Evolutionary conservation across 441 rosid species (phyloP).

Genomic region (Corymbia calophylla): DNA sequence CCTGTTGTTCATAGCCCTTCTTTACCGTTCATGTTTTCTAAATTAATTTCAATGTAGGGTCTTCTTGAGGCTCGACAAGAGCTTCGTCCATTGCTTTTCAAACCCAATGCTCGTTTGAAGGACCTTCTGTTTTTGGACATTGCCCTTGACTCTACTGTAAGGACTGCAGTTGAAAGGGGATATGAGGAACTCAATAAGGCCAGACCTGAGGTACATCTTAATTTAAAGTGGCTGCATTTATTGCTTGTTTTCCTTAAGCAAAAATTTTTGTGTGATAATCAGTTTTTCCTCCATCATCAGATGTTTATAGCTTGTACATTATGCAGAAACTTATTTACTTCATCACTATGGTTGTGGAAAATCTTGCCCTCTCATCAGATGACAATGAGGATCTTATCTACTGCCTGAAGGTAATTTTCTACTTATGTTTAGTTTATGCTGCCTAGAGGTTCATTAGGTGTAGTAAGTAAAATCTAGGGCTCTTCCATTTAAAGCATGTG

Average conservation of each 20-base stretch:
- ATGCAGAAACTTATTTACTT: slow-evolving; percentile 87
- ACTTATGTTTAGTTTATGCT: background rate
- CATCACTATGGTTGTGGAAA: slow-evolving; percentile 83
- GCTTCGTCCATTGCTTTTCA: slow-evolving; percentile 65
- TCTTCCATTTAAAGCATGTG: background rate
- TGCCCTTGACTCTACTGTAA: slow-evolving; percentile 91
- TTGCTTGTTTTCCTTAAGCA: background rate
- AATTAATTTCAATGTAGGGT: slow-evolving; percentile 42
- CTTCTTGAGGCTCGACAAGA: slow-evolving; percentile 98
- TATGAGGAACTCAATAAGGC: slow-evolving; percentile 75
- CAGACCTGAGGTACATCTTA: slow-evolving; percentile 64
- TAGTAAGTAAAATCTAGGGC: too few species aligned
- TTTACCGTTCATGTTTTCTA: background rate
- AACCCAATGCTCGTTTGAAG: slow-evolving; percentile 76
- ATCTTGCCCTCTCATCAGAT: slow-evolving; percentile 89
- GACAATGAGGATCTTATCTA: slow-evolving; percentile 91
- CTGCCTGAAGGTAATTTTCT: slow-evolving; percentile 73
- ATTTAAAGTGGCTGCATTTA: background rate
- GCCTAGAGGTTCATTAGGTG: background rate
- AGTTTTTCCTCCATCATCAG: slow-evolving; percentile 10
- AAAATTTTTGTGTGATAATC: background rate
- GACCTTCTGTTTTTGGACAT: slow-evolving; percentile 91
- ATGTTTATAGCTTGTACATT: background rate
- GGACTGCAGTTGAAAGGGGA: slow-evolving; percentile 96
- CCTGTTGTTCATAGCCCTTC: background rate